Evolutionary conservation across 164 flowering plant species (phyloP), one percentile per base, ranked within the genome.

Genomic region (Umbellularia californica): DNA sequence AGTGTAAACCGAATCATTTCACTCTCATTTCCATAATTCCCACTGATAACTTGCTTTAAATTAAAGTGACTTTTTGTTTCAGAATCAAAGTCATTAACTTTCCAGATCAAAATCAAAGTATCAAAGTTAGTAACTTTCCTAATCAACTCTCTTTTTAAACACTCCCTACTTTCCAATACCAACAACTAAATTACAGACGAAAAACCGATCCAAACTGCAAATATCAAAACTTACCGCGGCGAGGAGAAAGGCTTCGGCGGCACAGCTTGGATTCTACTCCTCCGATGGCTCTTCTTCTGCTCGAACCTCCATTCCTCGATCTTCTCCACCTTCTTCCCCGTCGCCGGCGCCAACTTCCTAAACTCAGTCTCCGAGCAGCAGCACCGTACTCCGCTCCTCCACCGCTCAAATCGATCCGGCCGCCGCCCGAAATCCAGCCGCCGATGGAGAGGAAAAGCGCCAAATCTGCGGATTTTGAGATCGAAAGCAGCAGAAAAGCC

Each of bases 201-300:
- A 30, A 0, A 30, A 30, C 35, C 35, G 35, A 30, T 30, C 35
- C 35, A 50, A 24, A 51, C 20, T n/a, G 27, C 27, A 9, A 50
- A 70, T 62, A 24, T 50, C 58, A 25, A 68, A 55, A 76, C 62
- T 74, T 79, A 92, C 95, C 81, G 82, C 69, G 95, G 78, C 30
- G 92, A 89, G 50, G 88, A 82, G 72, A 92, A 92, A 15, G 87
- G 84, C 89, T 81, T 74, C 14, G 87, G 74, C 70, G 90, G 84
- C 55, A 83, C 70, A 33, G 90, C 84, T 30, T 78, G 88, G 52
- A 84, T 73, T 52, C 89, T 75, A 22, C 75, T 79, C 20, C 83
- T 63, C 35, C 78, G 79, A 66, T 83, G 65, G 72, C 77, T 78
- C 77, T 71, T 88, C 72, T 86, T 85, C 13, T 75, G 50, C 66